Conservation (phyloP, 2,329 filamentous ascomycete genomes). For the Lachnellula occidentalis region DNA sequence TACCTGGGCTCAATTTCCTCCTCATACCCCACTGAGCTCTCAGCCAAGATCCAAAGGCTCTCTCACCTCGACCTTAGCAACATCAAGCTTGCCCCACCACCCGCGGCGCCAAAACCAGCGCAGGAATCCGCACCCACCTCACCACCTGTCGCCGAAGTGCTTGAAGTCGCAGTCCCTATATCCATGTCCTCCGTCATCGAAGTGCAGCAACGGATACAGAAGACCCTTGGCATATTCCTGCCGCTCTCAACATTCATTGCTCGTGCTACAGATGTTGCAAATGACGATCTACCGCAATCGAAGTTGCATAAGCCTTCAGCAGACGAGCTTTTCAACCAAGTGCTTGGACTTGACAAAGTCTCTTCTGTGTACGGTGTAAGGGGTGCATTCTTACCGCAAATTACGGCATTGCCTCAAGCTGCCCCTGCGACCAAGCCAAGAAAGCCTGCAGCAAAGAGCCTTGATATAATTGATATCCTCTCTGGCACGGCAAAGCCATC, state of each 20-base stretch:
- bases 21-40: constrained; percentile 65
- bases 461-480: constrained; percentile 82
- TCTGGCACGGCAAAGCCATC: constrained; percentile 39
- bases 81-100: constrained; percentile 67
- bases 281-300: constrained; percentile 72
- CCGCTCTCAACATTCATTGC: constrained; percentile 83
- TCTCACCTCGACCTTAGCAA: constrained; percentile 89
- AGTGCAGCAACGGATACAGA: constrained; percentile 73
- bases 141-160: constrained; percentile 40
- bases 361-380: constrained; percentile 47
- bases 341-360: constrained; percentile 63
- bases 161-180: constrained; percentile 66
- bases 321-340: constrained; percentile 82
- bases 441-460: constrained; percentile 41
- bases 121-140: constrained; percentile 36
- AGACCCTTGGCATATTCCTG: constrained; percentile 71
- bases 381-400: constrained; percentile 66
- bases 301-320: constrained; percentile 60
- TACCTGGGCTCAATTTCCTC: constrained; percentile 75
- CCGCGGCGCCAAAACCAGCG: constrained; percentile 34
- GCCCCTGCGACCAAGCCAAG: constrained; percentile 30
- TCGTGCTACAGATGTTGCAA: constrained; percentile 79
- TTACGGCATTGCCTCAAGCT: constrained; percentile 52
- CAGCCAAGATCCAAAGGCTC: constrained; percentile 67
- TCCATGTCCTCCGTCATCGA: constrained; percentile 74